These are phyloP conservation scores for Auricularia auricula-judae DNA, from an alignment of 768 basidiomycete species.

Conservation along the genomic window DNA sequence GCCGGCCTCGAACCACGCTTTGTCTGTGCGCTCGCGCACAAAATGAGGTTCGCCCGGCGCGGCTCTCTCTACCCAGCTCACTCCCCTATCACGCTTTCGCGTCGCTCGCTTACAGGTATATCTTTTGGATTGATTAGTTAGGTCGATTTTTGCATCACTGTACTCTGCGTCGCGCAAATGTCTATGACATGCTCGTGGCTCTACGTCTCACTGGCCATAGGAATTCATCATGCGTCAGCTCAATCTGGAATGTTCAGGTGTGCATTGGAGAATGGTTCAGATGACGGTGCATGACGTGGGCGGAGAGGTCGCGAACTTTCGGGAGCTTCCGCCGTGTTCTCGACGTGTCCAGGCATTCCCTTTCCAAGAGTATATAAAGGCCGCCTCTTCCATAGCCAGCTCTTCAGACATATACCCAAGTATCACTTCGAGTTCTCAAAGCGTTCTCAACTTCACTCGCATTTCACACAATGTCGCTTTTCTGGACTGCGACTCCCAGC, in stretches of 20 bases:
- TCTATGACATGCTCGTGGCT: background rate
- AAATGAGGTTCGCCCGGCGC: background rate
- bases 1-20: background rate
- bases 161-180: background rate
- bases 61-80: background rate
- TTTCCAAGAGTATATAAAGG: background rate
- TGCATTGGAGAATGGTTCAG: too few relatives aligned
- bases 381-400: background rate
- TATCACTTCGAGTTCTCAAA: background rate
- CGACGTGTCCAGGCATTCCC: too few relatives aligned
- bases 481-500: conserved; percentile 7
- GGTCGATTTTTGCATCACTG: background rate
- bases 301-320: background rate
- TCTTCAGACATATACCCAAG: background rate
- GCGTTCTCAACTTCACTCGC: background rate
- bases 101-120: background rate
- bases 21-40: background rate
- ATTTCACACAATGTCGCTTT: background rate
- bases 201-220: background rate
- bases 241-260: too few relatives aligned
- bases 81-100: background rate
- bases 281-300: too few relatives aligned
- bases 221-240: too few relatives aligned
- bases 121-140: background rate
- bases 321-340: background rate